A percentile compares a stretch with the other conserved stretches of the same genome.
Evolutionary conservation across 352 stramenopile genomes (phyloP).

Genomic region (Phytopythium chamaehyphon): DNA sequence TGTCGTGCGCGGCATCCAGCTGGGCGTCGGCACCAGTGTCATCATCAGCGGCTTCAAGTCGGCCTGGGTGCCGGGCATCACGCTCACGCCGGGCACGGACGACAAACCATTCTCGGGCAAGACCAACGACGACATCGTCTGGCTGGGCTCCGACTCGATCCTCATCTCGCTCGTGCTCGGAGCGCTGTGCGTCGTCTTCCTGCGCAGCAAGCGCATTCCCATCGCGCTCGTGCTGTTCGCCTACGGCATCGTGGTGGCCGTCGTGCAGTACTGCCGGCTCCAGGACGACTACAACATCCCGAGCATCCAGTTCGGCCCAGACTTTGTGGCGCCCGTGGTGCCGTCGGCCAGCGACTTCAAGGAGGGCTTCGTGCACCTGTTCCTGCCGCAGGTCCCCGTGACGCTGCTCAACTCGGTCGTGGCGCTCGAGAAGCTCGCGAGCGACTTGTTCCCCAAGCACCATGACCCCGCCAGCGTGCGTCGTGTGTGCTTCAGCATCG

Average conservation of each 20-base stretch:
- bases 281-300: slow-evolving; percentile 49
- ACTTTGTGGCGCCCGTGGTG: slow-evolving; percentile 54
- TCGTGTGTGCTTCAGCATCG: slow-evolving; percentile 68
- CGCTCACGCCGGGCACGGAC: slow-evolving; percentile 19
- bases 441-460: slow-evolving; percentile 86
- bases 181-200: slow-evolving; percentile 68
- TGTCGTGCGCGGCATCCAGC: slow-evolving; percentile 89
- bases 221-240: slow-evolving; percentile 63
- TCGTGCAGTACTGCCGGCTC: slow-evolving; percentile 54
- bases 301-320: slow-evolving; percentile 40
- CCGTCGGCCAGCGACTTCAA: slow-evolving; percentile 55
- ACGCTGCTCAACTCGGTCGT: slow-evolving; percentile 93
- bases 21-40: slow-evolving; percentile 89
- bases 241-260: slow-evolving; percentile 62
- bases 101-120: slow-evolving; percentile 6
- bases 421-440: slow-evolving; percentile 84
- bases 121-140: slow-evolving; percentile 26
- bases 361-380: slow-evolving; percentile 80
- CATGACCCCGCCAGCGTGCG: slow-evolving; percentile 48
- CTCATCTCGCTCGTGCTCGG: slow-evolving; percentile 65
- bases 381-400: slow-evolving; percentile 89
- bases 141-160: slow-evolving; percentile 65
- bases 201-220: slow-evolving; percentile 51
- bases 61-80: slow-evolving; percentile 45
- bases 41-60: slow-evolving; percentile 78